Evolutionary conservation across 225 moss, liverwort and hornwort genomes (phyloP), one percentile per base, ranked within the genome.

Genomic region (Bryoerythrophyllum caledonicum): DNA sequence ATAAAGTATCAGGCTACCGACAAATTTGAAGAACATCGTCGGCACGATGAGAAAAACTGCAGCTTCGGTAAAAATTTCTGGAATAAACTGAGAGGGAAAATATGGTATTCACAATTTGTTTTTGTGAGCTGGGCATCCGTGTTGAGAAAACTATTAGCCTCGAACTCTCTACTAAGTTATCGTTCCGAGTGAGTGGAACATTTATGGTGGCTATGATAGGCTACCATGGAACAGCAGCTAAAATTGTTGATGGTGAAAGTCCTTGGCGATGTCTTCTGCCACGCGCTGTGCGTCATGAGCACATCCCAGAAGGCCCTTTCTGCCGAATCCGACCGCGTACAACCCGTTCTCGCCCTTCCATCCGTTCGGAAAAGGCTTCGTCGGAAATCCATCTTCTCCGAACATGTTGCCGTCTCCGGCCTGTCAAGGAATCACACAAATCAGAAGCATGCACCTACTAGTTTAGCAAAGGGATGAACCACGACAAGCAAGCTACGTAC

Each of bases 311-410:
- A 84, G 19, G 19, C 80, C 84, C 41, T 65, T 77, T 43, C 73
- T 76, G 24, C 68, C 57, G 8, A 84, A 80, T 0, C 83, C 83
- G 3, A 73, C 83, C 16, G 76, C 61, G 19, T 74, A 83, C 20
- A 83, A 80, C 24, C 67, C 72, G 3, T 66, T n/a, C 41, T 66
- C 65, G 13, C 76, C 80, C 83, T 76, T 83, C 83, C 83, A 83
- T 10, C 80, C 79, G 25, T 80, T 71, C 5, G 83, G 76, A 26
- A 63, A 68, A 27, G 80, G 44, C 2, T 2, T 32, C 24, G 43
- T 68, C 4, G 82, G 77, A 26, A 82, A 77, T 15, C 77, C 77
- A 34, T 77, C 68, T 13, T 6, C 5, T 26, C 73, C 67, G 54
- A 82, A 82, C 68, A 77, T 62, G 9, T 60, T 46, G 21, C 46